phyloP scores from a whole-genome alignment of 768 basidiomycete genomes.

The Suillus bovinus region DNA sequence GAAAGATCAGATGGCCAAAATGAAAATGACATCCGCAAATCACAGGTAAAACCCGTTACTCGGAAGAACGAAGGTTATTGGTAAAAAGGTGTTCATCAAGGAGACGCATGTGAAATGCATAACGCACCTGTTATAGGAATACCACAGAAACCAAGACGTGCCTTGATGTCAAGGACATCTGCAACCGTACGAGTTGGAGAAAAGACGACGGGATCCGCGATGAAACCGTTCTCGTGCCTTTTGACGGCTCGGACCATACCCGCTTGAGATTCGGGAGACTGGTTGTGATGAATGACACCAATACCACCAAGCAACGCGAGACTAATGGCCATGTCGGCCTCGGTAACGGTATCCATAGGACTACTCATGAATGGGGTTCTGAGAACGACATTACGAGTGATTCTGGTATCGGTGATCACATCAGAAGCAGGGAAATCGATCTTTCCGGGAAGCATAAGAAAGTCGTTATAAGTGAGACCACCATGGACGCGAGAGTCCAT shows the following conservation, averaged over 20 bases:
- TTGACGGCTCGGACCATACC: slow-evolving; percentile 98
- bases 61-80: slow-evolving; percentile 90
- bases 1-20: slow-evolving; percentile 21
- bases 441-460: slow-evolving; percentile 91
- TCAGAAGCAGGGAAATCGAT: slow-evolving; percentile 88
- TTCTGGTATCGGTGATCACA: slow-evolving; percentile 79
- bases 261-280: slow-evolving; percentile 80
- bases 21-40: slow-evolving; percentile 58
- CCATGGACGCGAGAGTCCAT: slow-evolving; percentile 87
- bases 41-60: slow-evolving; percentile 73
- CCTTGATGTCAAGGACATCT: slow-evolving; percentile 93
- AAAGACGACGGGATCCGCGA: slow-evolving; percentile 90
- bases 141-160: slow-evolving; percentile 89
- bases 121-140: slow-evolving; percentile 96
- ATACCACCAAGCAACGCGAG: slow-evolving; percentile 96
- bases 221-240: slow-evolving; percentile 98
- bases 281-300: slow-evolving; percentile 98
- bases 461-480: slow-evolving; percentile 97
- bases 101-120: slow-evolving; percentile 7
- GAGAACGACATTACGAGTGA: slow-evolving; percentile 88
- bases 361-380: slow-evolving; percentile 98
- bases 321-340: slow-evolving; percentile 89
- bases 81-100: slow-evolving; percentile 46
- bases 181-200: slow-evolving; percentile 76
- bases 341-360: slow-evolving; percentile 99